A percentile compares a stretch with the other conserved stretches of the same genome.
These are phyloP conservation scores for Solanum dulcamara DNA, from an alignment of 257 asterid species.

Conservation along the genomic window DNA sequence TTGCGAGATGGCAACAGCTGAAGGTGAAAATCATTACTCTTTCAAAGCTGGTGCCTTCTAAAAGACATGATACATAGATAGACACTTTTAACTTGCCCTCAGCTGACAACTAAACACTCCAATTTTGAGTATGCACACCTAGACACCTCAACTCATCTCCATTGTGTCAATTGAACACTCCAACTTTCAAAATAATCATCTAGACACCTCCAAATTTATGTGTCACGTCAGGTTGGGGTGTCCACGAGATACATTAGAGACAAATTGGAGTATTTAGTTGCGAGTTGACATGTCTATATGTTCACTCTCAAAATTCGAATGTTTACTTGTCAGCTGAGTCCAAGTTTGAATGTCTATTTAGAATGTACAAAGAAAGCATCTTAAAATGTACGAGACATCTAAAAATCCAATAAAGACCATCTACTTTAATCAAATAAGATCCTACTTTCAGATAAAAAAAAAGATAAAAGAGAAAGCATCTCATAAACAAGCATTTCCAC, in stretches of 20 bases:
- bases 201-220: neutral
- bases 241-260: fast-evolving
- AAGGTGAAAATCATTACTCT: neutral
- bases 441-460: neutral
- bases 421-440: neutral
- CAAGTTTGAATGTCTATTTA: neutral
- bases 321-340: too few species aligned
- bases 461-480: neutral
- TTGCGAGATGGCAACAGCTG: neutral
- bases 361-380: neutral
- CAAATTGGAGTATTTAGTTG: neutral
- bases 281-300: neutral
- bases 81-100: neutral
- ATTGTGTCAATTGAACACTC: neutral
- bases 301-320: neutral
- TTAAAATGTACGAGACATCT: neutral
- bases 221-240: neutral
- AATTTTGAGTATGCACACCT: neutral
- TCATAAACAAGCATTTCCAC: neutral
- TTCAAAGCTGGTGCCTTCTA: neutral
- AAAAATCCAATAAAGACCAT: neutral
- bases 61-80: neutral
- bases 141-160: neutral
- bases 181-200: neutral
- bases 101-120: neutral